phyloP scores from a whole-genome alignment of 768 basidiomycete genomes.

The Mycena leptocephala region DNA sequence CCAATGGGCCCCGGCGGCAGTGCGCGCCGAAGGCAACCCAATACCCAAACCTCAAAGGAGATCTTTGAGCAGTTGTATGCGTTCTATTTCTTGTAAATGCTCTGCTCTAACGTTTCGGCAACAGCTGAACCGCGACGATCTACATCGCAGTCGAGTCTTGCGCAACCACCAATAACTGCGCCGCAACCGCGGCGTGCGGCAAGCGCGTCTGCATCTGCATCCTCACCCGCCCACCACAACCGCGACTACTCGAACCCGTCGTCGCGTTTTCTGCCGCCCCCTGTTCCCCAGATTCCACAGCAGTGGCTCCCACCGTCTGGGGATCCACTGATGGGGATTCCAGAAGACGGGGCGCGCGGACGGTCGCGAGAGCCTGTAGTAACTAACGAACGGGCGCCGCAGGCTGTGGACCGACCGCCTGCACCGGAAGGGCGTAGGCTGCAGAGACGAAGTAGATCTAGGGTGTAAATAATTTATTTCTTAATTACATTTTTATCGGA shows the following conservation, averaged over 20 bases:
- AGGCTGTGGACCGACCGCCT: constrained; percentile 20
- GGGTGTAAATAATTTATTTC: constrained; percentile 1
- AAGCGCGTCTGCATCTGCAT: constrained; percentile 11
- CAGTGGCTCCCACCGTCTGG: constrained; percentile 22
- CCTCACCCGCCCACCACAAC: not conserved
- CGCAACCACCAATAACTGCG: constrained; percentile 15
- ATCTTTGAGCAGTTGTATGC: constrained; percentile 21
- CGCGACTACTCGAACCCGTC: constrained; percentile 4
- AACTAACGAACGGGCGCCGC: not conserved
- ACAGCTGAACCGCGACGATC: constrained; percentile 30
- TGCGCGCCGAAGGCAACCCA: constrained; percentile 27
- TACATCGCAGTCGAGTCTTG: constrained; percentile 17
- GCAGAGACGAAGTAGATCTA: constrained; percentile 30
- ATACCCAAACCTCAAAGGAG: constrained; percentile 25
- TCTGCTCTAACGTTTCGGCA: not conserved
- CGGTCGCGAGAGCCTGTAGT: constrained; percentile 20
- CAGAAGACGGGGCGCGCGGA: constrained; percentile 19
- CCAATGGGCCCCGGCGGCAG: constrained; percentile 51
- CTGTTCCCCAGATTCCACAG: constrained; percentile 33
- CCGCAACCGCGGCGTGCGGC: constrained; percentile 1
- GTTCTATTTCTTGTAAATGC: not conserved
- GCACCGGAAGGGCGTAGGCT: constrained; percentile 13
- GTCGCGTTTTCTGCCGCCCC: constrained; percentile 7
- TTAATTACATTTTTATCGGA: not conserved
- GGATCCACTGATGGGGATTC: not conserved